phyloP scores from a whole-genome alignment of 1,284 basidiomycete genomes.

The Microbotryum intermedium region DNA sequence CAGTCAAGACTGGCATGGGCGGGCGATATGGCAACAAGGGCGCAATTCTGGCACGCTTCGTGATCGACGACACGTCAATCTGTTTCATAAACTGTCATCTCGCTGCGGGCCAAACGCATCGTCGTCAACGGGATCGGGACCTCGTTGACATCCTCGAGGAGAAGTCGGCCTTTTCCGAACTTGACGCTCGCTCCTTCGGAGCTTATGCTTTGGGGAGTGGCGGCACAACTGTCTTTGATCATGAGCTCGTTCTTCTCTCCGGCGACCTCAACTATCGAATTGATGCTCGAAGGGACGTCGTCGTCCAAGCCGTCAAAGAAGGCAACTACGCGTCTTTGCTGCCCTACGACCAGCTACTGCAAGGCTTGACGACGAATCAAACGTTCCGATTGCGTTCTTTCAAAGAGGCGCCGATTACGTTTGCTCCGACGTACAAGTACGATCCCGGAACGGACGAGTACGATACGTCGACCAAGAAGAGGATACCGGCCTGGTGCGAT shows the following conservation, averaged over 20 bases:
- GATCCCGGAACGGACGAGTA: constrained; percentile 62
- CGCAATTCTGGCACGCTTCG: constrained; percentile 78
- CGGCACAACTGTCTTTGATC: constrained; percentile 87
- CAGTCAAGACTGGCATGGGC: constrained; percentile 90
- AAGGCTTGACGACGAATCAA: constrained; percentile 74
- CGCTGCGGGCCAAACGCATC: constrained; percentile 84
- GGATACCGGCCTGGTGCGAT: constrained; percentile 97
- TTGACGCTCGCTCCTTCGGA: constrained; percentile 30
- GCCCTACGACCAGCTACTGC: constrained; percentile 76
- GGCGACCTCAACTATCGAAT: constrained; percentile 88
- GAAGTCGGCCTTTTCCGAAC: constrained; percentile 55
- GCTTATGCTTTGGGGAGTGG: constrained; percentile 84
- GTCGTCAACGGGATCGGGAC: constrained; percentile 82
- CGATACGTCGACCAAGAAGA: constrained; percentile 90
- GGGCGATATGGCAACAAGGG: constrained; percentile 94
- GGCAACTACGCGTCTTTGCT: constrained; percentile 51
- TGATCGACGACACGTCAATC: constrained; percentile 81
- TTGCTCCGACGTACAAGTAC: constrained; percentile 60
- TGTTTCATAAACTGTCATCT: constrained; percentile 95
- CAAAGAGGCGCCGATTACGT: constrained; percentile 68
- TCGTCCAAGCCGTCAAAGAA: constrained; percentile 54
- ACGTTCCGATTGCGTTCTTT: constrained; percentile 77
- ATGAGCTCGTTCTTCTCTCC: constrained; percentile 84
- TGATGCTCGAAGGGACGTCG: constrained; percentile 74
- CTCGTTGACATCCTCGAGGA: constrained; percentile 87